These are phyloP conservation scores for Epichloe baconii DNA, from an alignment of 2,329 filamentous ascomycete species.

Conservation along the genomic window DNA sequence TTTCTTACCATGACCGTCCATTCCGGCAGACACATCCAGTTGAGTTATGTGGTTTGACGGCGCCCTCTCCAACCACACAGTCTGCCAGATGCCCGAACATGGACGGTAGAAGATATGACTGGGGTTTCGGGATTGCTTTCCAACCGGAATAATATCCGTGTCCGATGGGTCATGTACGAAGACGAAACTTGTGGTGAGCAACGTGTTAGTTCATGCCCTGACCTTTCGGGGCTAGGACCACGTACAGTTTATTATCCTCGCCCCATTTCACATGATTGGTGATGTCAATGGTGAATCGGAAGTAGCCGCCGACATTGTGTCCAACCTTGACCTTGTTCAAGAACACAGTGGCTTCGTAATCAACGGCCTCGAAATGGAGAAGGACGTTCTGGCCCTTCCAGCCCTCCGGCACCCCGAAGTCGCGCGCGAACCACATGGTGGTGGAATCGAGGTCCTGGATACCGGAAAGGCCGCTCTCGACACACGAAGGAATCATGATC, in stretches of 20 bases:
- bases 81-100: constrained; percentile 64
- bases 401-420: constrained; percentile 32
- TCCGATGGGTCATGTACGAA: constrained; percentile 59
- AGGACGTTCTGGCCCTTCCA: constrained; percentile 34
- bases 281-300: constrained; percentile 45
- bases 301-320: constrained; percentile 48
- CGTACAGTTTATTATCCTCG: constrained; percentile 41
- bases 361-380: constrained; percentile 46
- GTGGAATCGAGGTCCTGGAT: constrained; percentile 28
- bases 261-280: constrained; percentile 30
- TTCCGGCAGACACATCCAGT: constrained; percentile 45
- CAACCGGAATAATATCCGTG: constrained; percentile 45
- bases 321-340: constrained; percentile 41
- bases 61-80: constrained; percentile 56
- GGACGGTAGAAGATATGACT: constrained; percentile 59
- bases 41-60: constrained; percentile 43
- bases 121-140: constrained; percentile 46
- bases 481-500: constrained; percentile 29
- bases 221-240: background rate
- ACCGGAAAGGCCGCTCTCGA: constrained; percentile 35
- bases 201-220: background rate
- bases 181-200: constrained; percentile 32
- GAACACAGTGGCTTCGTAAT: constrained; percentile 44
- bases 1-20: constrained; percentile 35
- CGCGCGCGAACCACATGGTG: constrained; percentile 37